phyloP scores from a whole-genome alignment of 2,329 filamentous ascomycete genomes.

The Penicillium paneum region DNA sequence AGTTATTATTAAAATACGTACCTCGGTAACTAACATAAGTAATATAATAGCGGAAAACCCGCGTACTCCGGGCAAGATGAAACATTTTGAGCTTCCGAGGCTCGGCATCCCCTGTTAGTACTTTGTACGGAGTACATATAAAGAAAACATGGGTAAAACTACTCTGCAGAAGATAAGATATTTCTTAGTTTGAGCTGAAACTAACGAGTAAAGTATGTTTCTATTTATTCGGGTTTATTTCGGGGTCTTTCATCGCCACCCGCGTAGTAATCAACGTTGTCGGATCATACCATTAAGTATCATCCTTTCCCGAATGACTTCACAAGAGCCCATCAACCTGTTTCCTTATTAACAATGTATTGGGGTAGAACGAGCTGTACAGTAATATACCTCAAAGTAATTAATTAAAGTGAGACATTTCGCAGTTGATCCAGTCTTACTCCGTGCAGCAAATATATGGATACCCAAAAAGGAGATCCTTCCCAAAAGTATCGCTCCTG shows the following conservation, averaged over 20 bases:
- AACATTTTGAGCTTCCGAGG: not conserved
- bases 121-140: not conserved
- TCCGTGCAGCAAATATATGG: not conserved
- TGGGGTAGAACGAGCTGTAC: not conserved
- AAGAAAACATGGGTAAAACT: not conserved
- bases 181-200: not conserved
- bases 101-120: not conserved
- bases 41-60: not conserved
- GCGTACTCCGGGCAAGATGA: not conserved
- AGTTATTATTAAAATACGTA: not conserved
- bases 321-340: not conserved
- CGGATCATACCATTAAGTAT: not conserved
- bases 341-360: not conserved
- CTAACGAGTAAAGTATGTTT: not conserved
- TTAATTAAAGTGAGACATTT: not conserved
- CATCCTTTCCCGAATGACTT: not conserved
- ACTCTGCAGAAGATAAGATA: not conserved
- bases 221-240: not conserved
- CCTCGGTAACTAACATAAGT: not conserved
- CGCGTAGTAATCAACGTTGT: not conserved
- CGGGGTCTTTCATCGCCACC: not conserved
- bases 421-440: not conserved
- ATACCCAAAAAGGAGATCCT: not conserved
- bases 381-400: not conserved
- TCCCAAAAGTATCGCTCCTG: not conserved